These are phyloP conservation scores for Scedosporium minutisporum DNA, from an alignment of 2,329 filamentous ascomycete species.

Conservation along the genomic window DNA sequence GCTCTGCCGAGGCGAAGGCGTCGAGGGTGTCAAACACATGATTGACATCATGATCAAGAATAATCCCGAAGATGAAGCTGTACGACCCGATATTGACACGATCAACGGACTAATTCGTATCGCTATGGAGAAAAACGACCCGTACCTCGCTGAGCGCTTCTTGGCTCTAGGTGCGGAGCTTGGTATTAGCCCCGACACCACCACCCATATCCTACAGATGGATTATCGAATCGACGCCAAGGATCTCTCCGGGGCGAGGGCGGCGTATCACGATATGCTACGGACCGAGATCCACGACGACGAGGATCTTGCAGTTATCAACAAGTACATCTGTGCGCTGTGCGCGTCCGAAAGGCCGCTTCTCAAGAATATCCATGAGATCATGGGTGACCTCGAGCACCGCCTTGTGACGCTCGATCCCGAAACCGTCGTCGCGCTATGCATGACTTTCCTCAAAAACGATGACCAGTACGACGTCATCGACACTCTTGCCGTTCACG, in stretches of 20 bases:
- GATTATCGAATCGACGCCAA: constrained; percentile 63
- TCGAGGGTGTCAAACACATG: constrained; percentile 65
- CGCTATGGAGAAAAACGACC: constrained; percentile 60
- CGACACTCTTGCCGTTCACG: constrained; percentile 70
- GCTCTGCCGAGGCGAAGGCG: constrained; percentile 55
- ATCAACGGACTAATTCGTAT: constrained; percentile 70
- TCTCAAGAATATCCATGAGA: constrained; percentile 61
- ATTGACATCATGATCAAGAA: constrained; percentile 53
- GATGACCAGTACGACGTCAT: constrained; percentile 72
- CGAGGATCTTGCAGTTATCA: constrained; percentile 55
- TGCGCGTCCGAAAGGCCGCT: constrained; percentile 51
- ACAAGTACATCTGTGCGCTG: constrained; percentile 62
- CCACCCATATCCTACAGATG: constrained; percentile 66
- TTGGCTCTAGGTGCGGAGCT: constrained; percentile 56
- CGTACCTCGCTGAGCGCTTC: constrained; percentile 64
- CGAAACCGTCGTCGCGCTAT: constrained; percentile 65
- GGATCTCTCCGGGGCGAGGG: constrained; percentile 61
- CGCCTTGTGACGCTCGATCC: constrained; percentile 60
- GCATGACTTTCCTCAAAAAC: constrained; percentile 61
- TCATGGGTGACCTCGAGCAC: constrained; percentile 64
- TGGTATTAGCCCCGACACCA: constrained; percentile 55
- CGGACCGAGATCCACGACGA: constrained; percentile 38
- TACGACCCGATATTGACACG: constrained; percentile 55
- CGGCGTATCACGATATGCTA: constrained; percentile 55
- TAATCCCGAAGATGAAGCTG: constrained; percentile 32